phyloP scores from a whole-genome alignment of 768 basidiomycete genomes.

The Mycena floridula region DNA sequence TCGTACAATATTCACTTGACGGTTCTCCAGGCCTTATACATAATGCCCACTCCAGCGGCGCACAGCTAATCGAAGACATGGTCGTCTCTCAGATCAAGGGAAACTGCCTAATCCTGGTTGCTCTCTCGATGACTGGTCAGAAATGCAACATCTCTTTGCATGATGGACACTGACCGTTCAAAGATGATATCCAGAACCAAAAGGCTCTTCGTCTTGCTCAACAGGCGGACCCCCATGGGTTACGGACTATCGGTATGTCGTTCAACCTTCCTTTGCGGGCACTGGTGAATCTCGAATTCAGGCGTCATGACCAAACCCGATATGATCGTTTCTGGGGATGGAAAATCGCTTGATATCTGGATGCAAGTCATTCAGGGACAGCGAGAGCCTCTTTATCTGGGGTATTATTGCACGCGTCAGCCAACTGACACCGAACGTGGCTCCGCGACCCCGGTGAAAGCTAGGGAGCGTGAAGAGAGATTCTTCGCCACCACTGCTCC shows the following conservation, averaged over 20 bases:
- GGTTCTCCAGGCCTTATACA: slow-evolving; percentile 38
- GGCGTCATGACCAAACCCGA: slow-evolving; percentile 43
- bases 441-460: slow-evolving; percentile 8
- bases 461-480: neutral
- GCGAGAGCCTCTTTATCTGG: slow-evolving; percentile 19
- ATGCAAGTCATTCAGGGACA: slow-evolving; percentile 21
- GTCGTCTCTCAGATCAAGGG: slow-evolving; percentile 43
- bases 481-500: neutral
- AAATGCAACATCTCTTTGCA: slow-evolving; percentile 7
- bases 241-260: neutral
- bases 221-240: slow-evolving; percentile 19
- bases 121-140: slow-evolving; percentile 52
- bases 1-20: neutral
- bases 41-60: slow-evolving; percentile 35
- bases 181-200: slow-evolving; percentile 58
- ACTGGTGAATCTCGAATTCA: slow-evolving; percentile 6
- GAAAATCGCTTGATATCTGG: slow-evolving; percentile 21
- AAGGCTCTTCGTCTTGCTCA: slow-evolving; percentile 43
- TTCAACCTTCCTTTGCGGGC: neutral
- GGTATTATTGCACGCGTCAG: slow-evolving; percentile 25
- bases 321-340: slow-evolving; percentile 21
- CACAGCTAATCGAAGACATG: slow-evolving; percentile 41
- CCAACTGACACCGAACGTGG: slow-evolving; percentile 18
- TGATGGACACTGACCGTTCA: neutral
- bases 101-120: slow-evolving; percentile 48